Conservation (phyloP, 2,329 filamentous ascomycete genomes). For the Colletotrichum limetticola region DNA sequence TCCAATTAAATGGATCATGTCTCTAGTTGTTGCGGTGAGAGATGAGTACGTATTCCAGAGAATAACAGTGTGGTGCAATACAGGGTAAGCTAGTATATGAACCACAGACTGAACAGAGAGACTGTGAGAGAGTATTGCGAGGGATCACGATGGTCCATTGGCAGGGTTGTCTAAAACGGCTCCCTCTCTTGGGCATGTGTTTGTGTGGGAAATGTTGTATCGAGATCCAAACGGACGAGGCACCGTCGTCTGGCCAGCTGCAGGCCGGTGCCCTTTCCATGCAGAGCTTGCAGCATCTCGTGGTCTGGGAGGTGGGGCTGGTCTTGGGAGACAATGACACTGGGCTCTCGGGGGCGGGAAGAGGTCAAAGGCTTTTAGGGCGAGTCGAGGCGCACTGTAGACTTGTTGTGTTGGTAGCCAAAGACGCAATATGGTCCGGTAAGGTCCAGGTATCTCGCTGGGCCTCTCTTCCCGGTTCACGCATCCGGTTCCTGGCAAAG, state of each 20-base stretch:
- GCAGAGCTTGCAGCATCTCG: constrained; percentile 33
- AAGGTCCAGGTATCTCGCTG: constrained; percentile 3
- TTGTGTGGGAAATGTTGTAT: constrained; percentile 26
- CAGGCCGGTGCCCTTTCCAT: constrained; percentile 26
- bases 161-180: constrained; percentile 25
- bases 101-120: background rate
- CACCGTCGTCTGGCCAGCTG: constrained; percentile 25
- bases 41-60: background rate
- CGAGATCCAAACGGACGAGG: constrained; percentile 33
- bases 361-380: background rate
- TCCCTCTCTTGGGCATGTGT: constrained; percentile 17
- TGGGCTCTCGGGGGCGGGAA: background rate
- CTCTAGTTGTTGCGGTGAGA: constrained; percentile 29
- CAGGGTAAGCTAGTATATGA: background rate
- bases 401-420: background rate
- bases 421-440: background rate
- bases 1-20: constrained; percentile 30
- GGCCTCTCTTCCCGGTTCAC: constrained; percentile 23
- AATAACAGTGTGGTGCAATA: background rate
- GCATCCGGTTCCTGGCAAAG: constrained; percentile 31
- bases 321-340: background rate
- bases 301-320: constrained; percentile 28
- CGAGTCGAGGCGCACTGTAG: constrained; percentile 31
- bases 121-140: background rate
- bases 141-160: constrained; percentile 19